A percentile compares a stretch with the other conserved stretches of the same genome.
phyloP scores from a whole-genome alignment of 257 asterid genomes.

The Thymus quinquecostatus region DNA sequence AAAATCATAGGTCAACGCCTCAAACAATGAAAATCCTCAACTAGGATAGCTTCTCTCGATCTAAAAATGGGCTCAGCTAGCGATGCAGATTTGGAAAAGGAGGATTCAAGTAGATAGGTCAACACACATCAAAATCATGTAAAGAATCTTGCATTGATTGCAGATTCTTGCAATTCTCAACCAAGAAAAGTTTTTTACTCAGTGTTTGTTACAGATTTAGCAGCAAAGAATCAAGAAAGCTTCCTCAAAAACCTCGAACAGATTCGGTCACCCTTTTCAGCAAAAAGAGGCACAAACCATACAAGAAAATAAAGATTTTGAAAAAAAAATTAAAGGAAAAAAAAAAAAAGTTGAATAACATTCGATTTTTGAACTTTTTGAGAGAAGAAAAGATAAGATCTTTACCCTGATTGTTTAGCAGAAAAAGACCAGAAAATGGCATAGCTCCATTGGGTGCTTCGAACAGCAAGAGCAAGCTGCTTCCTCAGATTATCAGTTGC shows the following conservation, averaged over 20 bases:
- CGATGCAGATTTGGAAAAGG: constrained; percentile 21
- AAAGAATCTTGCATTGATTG: constrained; percentile 23
- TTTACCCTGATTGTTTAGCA: constrained; percentile 65
- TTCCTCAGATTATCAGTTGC: constrained; percentile 52
- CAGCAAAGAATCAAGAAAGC: neutral
- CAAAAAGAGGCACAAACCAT: neutral
- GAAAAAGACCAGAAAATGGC: constrained; percentile 87
- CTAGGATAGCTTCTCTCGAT: constrained; percentile 22
- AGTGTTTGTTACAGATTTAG: neutral
- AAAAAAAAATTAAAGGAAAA: neutral
- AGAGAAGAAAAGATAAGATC: constrained; percentile 15
- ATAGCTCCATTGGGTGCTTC: constrained; percentile 85
- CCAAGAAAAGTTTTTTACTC: neutral
- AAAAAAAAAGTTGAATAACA: neutral
- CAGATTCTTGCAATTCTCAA: constrained; percentile 15
- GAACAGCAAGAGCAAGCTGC: constrained; percentile 75
- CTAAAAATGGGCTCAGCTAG: constrained; percentile 13
- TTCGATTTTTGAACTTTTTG: neutral
- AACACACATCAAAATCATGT: constrained; percentile 29
- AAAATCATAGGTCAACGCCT: constrained; percentile 16
- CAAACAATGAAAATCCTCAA: neutral
- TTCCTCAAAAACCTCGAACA: constrained; percentile 2
- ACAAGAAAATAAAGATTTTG: neutral
- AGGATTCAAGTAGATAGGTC: constrained; percentile 11
- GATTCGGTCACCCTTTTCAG: neutral